Base-by-base conservation (phyloP, 2,329 filamentous ascomycete genomes). In the Pyrenochaeta sp. region DNA sequence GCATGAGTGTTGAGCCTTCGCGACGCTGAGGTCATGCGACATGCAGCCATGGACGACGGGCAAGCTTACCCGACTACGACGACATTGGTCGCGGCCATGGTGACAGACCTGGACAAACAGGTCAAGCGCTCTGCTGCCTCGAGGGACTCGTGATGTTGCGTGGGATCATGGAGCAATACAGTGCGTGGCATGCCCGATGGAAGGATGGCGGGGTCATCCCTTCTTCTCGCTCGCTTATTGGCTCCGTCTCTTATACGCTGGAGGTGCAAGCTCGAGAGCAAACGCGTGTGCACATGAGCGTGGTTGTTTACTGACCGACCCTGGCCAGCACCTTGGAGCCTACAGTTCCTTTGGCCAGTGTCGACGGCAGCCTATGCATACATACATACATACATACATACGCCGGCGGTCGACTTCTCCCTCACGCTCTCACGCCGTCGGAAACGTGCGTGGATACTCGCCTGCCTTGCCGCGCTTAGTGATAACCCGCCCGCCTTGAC, bases 1-100 rank as follows among this genome's bases (percentile, higher is more conserved):
- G 62, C 52, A 55, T 52, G 50, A 46, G 43, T 27, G 22, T 3
- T 43, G 22, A 43, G 40, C 40, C 5, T 10, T 43, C 19, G 25
- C 40, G 4, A 24, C 27, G 22, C 22, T 10, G 40, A 25, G 40
- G 24, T 42, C 39, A 42, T 22, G 22, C 7, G 42, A 27, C 34
- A 19, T 19, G 19, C 19, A 19, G 19, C 19, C 19, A 19, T 19
- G 19, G 19, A 19, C 19, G 19, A 19, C 19, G 19, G 19, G 19
- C 19, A 19, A 47, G 55, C 78, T 73, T 72, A 83, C 82, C 82
- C 82, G 42, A 84, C 72, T 9, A 84, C 79, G 4, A 83, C 79
- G 40, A 84, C 77, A 49, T 78, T 79, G n/a, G 42, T 59, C 15
- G 54, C 51, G 42, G 58, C 53, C 58, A 64, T 65, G 44, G 44